Evolutionary conservation across 352 stramenopile genomes (phyloP), one percentile per base, ranked within the genome.

Genomic region (Phytophthora brassicae): DNA sequence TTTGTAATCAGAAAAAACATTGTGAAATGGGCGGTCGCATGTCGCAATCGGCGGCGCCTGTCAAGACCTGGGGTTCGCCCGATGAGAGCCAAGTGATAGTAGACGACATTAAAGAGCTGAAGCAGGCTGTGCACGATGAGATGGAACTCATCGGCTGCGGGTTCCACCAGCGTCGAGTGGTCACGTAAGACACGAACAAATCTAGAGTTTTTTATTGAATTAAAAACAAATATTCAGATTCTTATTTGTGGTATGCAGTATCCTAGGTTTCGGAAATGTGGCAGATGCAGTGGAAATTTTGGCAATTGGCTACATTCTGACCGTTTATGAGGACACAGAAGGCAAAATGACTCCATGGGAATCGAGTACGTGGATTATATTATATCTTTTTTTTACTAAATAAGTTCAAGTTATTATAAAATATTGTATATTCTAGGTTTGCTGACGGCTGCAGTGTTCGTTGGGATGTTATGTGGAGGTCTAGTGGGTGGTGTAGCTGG

Each of bases 221-320:
- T 57, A 54, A 36, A 16, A 41, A n/a, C 20, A 9, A 36, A 6
- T 56, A 41, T 63, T 29, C 46, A 49, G 16, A 3, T 57, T 52
- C 63, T 85, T 47, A 64, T 64, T 84, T 38, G 68, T 71, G 26
- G 17, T 54, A 45, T 45, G 20, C 17, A 92, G 84, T 16, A 83
- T 92, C 56, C 62, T 93, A 42, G 84, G 84, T 0, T 78, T 88
- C 42, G 90, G 83, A 17, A 97, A 97, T 68, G 88, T 94, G 2
- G 86, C 88, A 0, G 90, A 97, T 63, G 90, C 90, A 2, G 88
- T 96, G 14, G 90, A 97, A 70, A 92, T 97, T 59, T 75, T 97
- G 14, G 85, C 84, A 36, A 94, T 96, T 44, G 89, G 90, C 11
- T 97, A 96, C 63, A 96, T 97, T 39, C 55, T 97, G 33, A 86